A percentile compares a stretch with the other conserved stretches of the same genome.
Evolutionary conservation across 345 rosid species (phyloP).

Genomic region (Populus tremula): DNA sequence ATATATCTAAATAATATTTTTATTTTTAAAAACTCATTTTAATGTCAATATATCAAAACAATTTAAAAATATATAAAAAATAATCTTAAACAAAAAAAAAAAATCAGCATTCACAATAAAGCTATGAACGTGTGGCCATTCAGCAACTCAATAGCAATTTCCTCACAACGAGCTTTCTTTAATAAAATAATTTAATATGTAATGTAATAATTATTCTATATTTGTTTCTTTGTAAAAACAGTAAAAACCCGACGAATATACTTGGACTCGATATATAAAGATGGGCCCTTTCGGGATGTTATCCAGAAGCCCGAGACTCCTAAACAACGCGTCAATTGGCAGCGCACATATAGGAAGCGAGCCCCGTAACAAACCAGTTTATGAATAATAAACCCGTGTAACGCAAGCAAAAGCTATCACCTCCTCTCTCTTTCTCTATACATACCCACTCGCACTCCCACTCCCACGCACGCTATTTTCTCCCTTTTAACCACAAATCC

Average conservation of each 20-base stretch:
- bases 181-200: too few species aligned
- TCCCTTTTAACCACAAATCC: not conserved
- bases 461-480: not conserved
- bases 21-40: too few species aligned
- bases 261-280: not conserved
- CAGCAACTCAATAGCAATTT: too few species aligned
- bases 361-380: not conserved
- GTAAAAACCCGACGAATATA: not conserved
- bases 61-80: too few species aligned
- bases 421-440: not conserved
- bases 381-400: not conserved
- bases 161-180: too few species aligned
- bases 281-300: not conserved
- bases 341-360: not conserved
- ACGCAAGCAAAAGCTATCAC: not conserved
- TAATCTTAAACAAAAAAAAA: too few species aligned
- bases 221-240: too few species aligned
- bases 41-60: accelerated
- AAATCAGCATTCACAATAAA: too few species aligned
- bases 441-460: not conserved
- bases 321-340: not conserved
- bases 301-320: not conserved
- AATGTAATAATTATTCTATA: too few species aligned
- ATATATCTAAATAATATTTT: too few species aligned
- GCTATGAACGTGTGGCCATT: too few species aligned